phyloP scores from a whole-genome alignment of 805 yeast genomes.

The Ogataea thermomethanolica region DNA sequence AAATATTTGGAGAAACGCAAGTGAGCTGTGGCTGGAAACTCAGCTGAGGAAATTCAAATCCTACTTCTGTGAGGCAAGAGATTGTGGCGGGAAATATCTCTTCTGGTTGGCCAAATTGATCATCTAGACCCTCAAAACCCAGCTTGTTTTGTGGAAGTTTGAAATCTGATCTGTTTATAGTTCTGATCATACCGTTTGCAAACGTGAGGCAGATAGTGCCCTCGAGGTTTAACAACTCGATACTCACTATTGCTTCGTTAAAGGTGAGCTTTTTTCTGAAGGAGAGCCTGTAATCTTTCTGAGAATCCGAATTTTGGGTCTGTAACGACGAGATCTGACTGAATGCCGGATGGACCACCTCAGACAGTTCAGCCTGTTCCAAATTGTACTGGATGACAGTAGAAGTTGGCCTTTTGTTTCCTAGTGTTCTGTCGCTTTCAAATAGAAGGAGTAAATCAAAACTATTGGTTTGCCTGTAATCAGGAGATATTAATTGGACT shows the following conservation, averaged over 20 bases:
- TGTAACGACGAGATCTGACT: slow-evolving; percentile 22
- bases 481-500: slow-evolving; percentile 46
- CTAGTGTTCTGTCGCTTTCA: slow-evolving; percentile 24
- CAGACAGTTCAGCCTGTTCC: slow-evolving; percentile 14
- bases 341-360: slow-evolving; percentile 25
- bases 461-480: slow-evolving; percentile 38
- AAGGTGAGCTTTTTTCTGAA: slow-evolving; percentile 23
- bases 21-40: slow-evolving; percentile 33
- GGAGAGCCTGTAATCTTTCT: slow-evolving; percentile 9
- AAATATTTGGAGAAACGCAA: slow-evolving; percentile 49
- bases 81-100: slow-evolving; percentile 33
- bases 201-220: slow-evolving; percentile 38
- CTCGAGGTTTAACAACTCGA: slow-evolving; percentile 38
- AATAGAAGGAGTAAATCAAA: slow-evolving; percentile 47
- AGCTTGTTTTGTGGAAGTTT: slow-evolving; percentile 20
- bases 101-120: slow-evolving; percentile 3
- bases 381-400: slow-evolving; percentile 27
- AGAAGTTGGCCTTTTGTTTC: slow-evolving; percentile 17
- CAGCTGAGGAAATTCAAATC: slow-evolving; percentile 45
- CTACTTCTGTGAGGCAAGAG: slow-evolving; percentile 48
- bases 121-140: slow-evolving; percentile 2
- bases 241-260: slow-evolving; percentile 28
- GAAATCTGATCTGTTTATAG: slow-evolving; percentile 39
- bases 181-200: slow-evolving; percentile 43
- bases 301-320: slow-evolving; percentile 11